Percentiles rank a stretch among this genome's conserved stretches.
Conservation (phyloP, 2,329 filamentous ascomycete species). For the Apiospora malaysiana region DNA sequence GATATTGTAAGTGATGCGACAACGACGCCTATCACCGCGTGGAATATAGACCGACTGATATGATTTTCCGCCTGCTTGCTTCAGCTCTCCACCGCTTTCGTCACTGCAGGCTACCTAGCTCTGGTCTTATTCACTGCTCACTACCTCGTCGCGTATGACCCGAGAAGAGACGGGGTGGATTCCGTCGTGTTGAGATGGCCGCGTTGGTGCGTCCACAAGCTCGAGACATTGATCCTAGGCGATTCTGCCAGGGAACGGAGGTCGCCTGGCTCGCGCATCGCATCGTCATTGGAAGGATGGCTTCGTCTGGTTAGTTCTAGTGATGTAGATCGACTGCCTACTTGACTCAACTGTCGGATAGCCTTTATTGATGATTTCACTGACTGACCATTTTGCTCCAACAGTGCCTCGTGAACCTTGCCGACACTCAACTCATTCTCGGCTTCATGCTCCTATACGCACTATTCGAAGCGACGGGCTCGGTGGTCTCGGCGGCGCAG, state of each 20-base stretch:
- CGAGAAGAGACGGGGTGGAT: background rate
- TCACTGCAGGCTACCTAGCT: background rate
- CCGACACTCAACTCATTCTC: background rate
- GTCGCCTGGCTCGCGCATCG: background rate
- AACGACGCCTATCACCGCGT: background rate
- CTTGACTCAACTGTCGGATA: background rate
- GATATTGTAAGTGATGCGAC: background rate
- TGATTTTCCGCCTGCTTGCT: background rate
- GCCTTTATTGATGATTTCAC: background rate
- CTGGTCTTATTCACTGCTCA: background rate
- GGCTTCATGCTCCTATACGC: background rate
- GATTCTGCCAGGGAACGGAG: background rate
- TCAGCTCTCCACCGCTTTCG: background rate
- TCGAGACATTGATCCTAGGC: background rate
- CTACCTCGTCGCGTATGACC: background rate
- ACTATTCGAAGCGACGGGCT: background rate
- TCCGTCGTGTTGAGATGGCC: background rate
- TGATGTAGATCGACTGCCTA: background rate
- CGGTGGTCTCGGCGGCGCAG: background rate
- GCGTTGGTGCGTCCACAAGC: background rate
- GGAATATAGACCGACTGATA: background rate
- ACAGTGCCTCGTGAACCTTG: constrained; percentile 1
- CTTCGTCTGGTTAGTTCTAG: background rate
- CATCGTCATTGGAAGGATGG: background rate
- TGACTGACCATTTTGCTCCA: background rate